phyloP scores from a whole-genome alignment of 2,329 filamentous ascomycete species.

The Colletotrichum aenigma region DNA sequence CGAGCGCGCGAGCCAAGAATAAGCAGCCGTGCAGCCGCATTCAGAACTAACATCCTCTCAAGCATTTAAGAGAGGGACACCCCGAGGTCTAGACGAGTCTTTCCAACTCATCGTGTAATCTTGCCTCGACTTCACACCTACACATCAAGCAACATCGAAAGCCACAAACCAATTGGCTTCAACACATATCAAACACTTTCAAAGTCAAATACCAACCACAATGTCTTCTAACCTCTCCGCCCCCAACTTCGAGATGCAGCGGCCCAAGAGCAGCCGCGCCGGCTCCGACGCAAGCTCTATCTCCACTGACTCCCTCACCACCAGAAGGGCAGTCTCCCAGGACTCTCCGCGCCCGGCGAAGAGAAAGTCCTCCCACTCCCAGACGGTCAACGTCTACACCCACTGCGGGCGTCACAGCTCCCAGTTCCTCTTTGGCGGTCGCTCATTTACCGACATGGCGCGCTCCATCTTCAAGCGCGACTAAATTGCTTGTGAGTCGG shows the following conservation, averaged over 20 bases:
- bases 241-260: constrained; percentile 1
- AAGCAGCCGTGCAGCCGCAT: constrained; percentile 12
- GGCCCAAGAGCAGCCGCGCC: constrained; percentile 17
- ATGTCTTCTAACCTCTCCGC: constrained; percentile 4
- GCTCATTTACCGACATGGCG: constrained; percentile 47
- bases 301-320: constrained; percentile 22
- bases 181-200: neutral
- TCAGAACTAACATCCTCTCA: neutral
- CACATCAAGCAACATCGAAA: neutral
- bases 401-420: constrained; percentile 60
- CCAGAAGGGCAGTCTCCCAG: constrained; percentile 11
- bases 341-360: constrained; percentile 24
- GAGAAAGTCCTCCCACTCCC: constrained; percentile 36
- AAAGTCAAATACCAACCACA: neutral
- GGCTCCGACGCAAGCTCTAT: constrained; percentile 12
- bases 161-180: neutral
- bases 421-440: constrained; percentile 56
- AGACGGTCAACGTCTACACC: constrained; percentile 54
- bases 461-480: constrained; percentile 40
- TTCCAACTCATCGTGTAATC: neutral
- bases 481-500: neutral
- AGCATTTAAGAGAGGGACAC: constrained; percentile 12
- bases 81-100: neutral
- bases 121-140: neutral
- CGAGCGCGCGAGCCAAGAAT: constrained; percentile 5